Conservation (phyloP, 306 rosid genomes). For the Casuarina equisetifolia region DNA sequence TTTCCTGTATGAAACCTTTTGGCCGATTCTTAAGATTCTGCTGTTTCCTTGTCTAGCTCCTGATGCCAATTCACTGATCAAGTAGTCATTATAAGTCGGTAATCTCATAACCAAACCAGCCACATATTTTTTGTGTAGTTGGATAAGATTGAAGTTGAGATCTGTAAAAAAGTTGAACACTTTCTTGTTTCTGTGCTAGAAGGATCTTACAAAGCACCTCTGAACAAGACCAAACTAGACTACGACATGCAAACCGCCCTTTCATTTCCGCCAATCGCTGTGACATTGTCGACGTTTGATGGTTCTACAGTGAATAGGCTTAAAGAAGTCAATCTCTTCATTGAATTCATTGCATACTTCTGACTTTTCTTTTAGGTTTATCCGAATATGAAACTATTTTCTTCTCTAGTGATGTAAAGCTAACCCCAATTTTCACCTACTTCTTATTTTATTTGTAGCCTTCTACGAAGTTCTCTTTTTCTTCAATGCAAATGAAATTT, state of each 20-base stretch:
- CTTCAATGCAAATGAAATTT: no score
- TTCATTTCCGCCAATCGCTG: neutral
- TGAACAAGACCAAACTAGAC: neutral
- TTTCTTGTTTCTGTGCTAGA: neutral
- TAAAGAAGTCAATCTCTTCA: neutral
- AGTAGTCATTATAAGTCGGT: neutral
- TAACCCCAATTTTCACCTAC: neutral
- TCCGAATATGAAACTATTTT: no score
- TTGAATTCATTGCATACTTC: neutral
- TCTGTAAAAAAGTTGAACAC: neutral
- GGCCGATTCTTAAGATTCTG: neutral
- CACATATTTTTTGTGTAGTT: neutral
- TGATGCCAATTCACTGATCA: neutral
- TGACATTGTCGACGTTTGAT: neutral
- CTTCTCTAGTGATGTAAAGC: no score
- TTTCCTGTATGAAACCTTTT: neutral
- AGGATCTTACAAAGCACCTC: neutral
- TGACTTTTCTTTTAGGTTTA: no score
- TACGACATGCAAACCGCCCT: neutral
- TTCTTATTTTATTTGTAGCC: no score
- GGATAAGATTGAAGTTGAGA: neutral
- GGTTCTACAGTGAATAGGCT: neutral
- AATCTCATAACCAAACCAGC: neutral
- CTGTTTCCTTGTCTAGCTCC: neutral
- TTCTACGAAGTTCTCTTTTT: no score